Percentiles rank a stretch among this genome's conserved stretches.
These are phyloP conservation scores for Haematococcus lacustris DNA, from an alignment of 139 green algal species.

Conservation along the genomic window DNA sequence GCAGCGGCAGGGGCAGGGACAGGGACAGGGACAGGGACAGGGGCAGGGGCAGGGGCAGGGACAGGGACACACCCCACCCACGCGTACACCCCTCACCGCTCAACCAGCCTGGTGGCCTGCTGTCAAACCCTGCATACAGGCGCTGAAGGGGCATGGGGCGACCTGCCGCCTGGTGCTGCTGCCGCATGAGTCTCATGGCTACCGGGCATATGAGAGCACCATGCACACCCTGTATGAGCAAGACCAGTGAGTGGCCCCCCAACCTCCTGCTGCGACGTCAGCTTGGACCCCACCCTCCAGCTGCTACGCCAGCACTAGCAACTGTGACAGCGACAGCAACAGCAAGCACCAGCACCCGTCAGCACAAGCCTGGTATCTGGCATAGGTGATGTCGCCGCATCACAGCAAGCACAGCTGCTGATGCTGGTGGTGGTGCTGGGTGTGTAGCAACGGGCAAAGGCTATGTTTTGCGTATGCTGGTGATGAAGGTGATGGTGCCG, in stretches of 20 bases:
- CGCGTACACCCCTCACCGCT: neutral
- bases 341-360: neutral
- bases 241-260: constrained; percentile 55
- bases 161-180: constrained; percentile 80
- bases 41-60: neutral
- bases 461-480: neutral
- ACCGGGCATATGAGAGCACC: constrained; percentile 69
- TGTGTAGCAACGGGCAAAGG: neutral
- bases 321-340: neutral
- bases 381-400: neutral
- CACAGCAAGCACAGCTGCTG: neutral
- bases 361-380: neutral
- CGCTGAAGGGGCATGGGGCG: constrained; percentile 82
- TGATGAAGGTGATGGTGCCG: neutral
- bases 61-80: neutral
- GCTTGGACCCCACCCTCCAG: no score
- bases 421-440: neutral
- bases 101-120: neutral
- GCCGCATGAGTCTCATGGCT: constrained; percentile 88
- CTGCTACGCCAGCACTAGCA: no score
- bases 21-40: neutral
- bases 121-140: constrained; percentile 14
- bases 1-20: neutral
- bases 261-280: no score
- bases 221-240: constrained; percentile 74